A percentile compares a stretch with the other conserved stretches of the same genome.
Evolutionary conservation across 1,284 basidiomycete species (phyloP).

Genomic region (Apiotrichum laibachii): DNA sequence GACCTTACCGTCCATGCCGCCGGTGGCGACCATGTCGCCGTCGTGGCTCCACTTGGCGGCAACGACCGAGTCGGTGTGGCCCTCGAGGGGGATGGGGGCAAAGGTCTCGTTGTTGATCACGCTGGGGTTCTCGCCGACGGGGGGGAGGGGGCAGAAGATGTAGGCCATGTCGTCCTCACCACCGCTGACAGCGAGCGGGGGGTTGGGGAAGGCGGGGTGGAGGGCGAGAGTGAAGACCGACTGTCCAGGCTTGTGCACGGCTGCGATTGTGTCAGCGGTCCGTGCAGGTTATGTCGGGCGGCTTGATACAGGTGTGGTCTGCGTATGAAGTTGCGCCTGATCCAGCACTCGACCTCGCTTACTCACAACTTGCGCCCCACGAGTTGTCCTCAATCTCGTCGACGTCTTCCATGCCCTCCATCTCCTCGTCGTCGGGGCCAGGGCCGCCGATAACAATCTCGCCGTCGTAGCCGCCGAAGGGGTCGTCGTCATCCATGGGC

Average conservation of each 20-base stretch:
- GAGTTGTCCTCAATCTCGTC: slow-evolving; percentile 34
- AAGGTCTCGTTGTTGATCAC: slow-evolving; percentile 62
- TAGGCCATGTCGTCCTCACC: slow-evolving; percentile 95
- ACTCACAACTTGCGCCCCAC: slow-evolving; percentile 27
- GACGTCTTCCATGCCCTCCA: slow-evolving; percentile 19
- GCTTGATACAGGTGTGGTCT: neutral
- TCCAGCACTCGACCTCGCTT: neutral
- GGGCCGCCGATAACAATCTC: slow-evolving; percentile 52
- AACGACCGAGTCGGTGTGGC: slow-evolving; percentile 89
- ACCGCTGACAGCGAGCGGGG: slow-evolving; percentile 81
- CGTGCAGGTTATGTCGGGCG: neutral
- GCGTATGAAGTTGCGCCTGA: too few relatives aligned
- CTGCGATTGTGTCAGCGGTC: slow-evolving; percentile 27
- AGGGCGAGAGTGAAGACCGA: slow-evolving; percentile 83
- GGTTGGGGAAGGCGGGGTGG: slow-evolving; percentile 69
- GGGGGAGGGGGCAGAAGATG: slow-evolving; percentile 62
- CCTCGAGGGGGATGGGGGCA: slow-evolving; percentile 75
- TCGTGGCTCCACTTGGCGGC: slow-evolving; percentile 76
- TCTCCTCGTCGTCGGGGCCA: slow-evolving; percentile 33
- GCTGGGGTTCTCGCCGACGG: slow-evolving; percentile 12
- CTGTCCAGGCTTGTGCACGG: slow-evolving; percentile 41
- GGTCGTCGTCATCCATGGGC: slow-evolving; percentile 55
- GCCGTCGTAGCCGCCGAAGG: slow-evolving; percentile 54
- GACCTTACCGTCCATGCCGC: slow-evolving; percentile 95
- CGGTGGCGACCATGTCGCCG: slow-evolving; percentile 88